These are phyloP conservation scores for Mucor mucedo DNA, from an alignment of 371 early-diverging fungal genomes.

Conservation along the genomic window DNA sequence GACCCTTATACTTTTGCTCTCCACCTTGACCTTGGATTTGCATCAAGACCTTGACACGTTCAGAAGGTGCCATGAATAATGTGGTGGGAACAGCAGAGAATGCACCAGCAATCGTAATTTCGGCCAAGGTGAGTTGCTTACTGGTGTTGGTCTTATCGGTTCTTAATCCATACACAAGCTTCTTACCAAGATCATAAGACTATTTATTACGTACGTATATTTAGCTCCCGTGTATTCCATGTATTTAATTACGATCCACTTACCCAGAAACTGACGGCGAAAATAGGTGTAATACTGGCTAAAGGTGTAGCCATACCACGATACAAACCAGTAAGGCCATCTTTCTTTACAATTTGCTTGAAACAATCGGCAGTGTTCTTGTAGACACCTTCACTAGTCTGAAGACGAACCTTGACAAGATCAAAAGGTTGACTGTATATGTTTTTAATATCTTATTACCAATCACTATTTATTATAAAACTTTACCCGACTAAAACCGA, in stretches of 20 bases:
- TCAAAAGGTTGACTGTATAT: conserved; percentile 76
- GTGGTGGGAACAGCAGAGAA: conserved; percentile 97
- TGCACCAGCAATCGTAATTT: conserved; percentile 91
- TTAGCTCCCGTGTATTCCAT: not conserved
- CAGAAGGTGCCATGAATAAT: conserved; percentile 90
- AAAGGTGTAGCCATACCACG: conserved; percentile 94
- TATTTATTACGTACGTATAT: conserved; percentile 18
- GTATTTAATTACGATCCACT: conserved; percentile 15
- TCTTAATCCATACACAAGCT: conserved; percentile 64
- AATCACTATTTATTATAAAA: not conserved
- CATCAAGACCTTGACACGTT: conserved; percentile 94
- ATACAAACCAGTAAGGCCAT: conserved; percentile 92
- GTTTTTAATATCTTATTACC: not conserved
- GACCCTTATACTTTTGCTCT: conserved; percentile 76
- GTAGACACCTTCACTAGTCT: conserved; percentile 86
- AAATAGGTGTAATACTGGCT: conserved; percentile 93
- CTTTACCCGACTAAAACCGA: conserved; percentile 72
- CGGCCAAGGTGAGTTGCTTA: conserved; percentile 71
- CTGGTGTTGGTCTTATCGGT: conserved; percentile 57
- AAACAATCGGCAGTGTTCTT: conserved; percentile 89
- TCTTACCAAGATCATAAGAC: conserved; percentile 78
- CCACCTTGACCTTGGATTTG: conserved; percentile 72
- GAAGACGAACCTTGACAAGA: conserved; percentile 91
- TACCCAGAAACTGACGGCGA: conserved; percentile 94
- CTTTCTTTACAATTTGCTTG: conserved; percentile 84